Percentiles rank a stretch among this genome's conserved stretches.
Conservation (phyloP, 345 rosid genomes). For the Populus euphratica region DNA sequence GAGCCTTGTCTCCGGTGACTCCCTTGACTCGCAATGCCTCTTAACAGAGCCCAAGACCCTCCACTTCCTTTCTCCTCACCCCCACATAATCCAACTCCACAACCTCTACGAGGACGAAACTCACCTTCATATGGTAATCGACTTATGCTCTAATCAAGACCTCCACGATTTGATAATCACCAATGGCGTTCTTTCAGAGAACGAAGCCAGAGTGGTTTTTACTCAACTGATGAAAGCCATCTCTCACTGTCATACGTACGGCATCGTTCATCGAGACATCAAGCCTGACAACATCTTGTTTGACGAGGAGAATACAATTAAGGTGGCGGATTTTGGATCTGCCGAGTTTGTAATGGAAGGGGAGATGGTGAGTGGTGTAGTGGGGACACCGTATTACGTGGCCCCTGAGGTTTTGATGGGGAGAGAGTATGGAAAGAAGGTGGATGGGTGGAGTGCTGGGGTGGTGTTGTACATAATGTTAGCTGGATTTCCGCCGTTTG, state of each 20-base stretch:
- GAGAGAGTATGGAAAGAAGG: constrained; percentile 62
- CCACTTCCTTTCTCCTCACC: constrained; percentile 58
- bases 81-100: constrained; percentile 52
- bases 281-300: constrained; percentile 75
- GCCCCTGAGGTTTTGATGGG: constrained; percentile 83
- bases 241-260: constrained; percentile 59
- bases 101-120: constrained; percentile 55
- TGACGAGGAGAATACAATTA: constrained; percentile 33
- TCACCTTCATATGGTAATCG: constrained; percentile 50
- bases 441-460: constrained; percentile 84
- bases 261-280: constrained; percentile 71
- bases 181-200: constrained; percentile 37
- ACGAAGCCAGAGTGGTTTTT: constrained; percentile 37
- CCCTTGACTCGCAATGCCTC: constrained; percentile 62
- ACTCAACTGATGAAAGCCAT: constrained; percentile 52
- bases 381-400: constrained; percentile 82
- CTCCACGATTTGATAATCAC: constrained; percentile 46
- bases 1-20: constrained; percentile 50
- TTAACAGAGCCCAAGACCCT: constrained; percentile 68
- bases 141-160: constrained; percentile 52
- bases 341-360: constrained; percentile 36
- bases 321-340: constrained; percentile 73
- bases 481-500: constrained; percentile 72
- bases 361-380: constrained; percentile 43
- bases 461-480: constrained; percentile 68